Evolutionary conservation across 2,329 filamentous ascomycete genomes (phyloP), one percentile per base, ranked within the genome.

Genomic region (Mycosphaerella arachidis): DNA sequence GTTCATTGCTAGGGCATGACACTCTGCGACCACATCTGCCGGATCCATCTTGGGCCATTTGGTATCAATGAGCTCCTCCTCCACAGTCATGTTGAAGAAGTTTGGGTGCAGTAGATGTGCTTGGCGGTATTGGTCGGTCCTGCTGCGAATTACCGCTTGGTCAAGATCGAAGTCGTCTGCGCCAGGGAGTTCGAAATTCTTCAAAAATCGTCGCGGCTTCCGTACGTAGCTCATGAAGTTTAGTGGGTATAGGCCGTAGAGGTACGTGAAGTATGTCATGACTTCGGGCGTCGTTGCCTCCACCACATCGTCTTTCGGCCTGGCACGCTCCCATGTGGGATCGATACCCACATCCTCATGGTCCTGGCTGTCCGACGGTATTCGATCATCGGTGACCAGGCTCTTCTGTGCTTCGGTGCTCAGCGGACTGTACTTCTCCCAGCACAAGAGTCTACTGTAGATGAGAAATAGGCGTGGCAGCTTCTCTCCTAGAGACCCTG

Each of bases 221-320:
- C 90, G 84, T 63, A 94, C 88, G 71, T 93, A 94, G 73, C 88
- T 88, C 84, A 91, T 89, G 67, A 94, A 91, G 71, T 93, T 93
- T 70, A 93, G 84, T 1, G 90, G 90, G 64, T 93, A 94, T 4
- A 94, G 77, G 0, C 90, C 91, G 67, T 94, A 94, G 0, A 94
- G 79, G 29, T 92, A 87, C 2, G 89, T 92, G 68, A 92, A 94
- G 73, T 91, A 92, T 66, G 87, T 84, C 56, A 86, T 76, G 1
- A 93, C 79, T 61, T 90, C 86, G 5, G 86, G 84, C 2, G 91
- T 83, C 3, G 81, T 77, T 6, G 81, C 80, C 46, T 85, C 84
- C 56, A 89, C 84, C 10, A 81, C 78, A 35, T 87, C 85, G n/a
- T 85, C 78, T 6, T 85, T 80, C 63, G 84, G 86, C 6, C 80